phyloP scores from a whole-genome alignment of 2,329 filamentous ascomycete species.

The Hypoxylon sp. region DNA sequence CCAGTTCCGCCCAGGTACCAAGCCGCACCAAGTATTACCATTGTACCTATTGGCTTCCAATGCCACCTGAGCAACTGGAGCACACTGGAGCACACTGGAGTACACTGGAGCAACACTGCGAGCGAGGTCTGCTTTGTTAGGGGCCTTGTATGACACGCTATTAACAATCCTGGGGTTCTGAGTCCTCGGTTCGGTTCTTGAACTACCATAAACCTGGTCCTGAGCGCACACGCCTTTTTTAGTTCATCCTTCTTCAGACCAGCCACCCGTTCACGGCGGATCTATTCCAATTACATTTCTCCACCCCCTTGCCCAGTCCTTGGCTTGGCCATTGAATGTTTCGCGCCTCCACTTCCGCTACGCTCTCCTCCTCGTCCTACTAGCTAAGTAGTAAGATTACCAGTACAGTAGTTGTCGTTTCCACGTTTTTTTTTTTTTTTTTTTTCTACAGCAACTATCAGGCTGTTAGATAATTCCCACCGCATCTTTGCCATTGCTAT shows the following conservation, averaged over 20 bases:
- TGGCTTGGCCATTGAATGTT: slow-evolving; percentile 35
- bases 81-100: too few species aligned
- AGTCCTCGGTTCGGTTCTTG: slow-evolving; percentile 9
- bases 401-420: slow-evolving; percentile 15
- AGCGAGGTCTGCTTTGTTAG: background rate
- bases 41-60: slow-evolving; percentile 16
- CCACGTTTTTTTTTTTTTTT: slow-evolving; percentile 11
- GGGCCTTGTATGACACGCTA: slow-evolving; percentile 3
- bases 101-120: background rate
- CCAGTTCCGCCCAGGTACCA: slow-evolving; percentile 29
- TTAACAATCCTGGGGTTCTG: background rate
- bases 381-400: slow-evolving; percentile 17
- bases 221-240: slow-evolving; percentile 12
- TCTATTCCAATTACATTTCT: slow-evolving; percentile 29
- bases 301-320: slow-evolving; percentile 30
- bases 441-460: slow-evolving; percentile 17
- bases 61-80: background rate
- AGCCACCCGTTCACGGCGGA: slow-evolving; percentile 28
- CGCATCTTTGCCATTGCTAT: slow-evolving; percentile 18
- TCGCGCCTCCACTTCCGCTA: slow-evolving; percentile 42
- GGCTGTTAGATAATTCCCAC: slow-evolving; percentile 25
- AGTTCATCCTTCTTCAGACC: slow-evolving; percentile 19
- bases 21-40: slow-evolving; percentile 19
- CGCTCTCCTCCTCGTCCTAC: slow-evolving; percentile 24
- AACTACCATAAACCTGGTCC: slow-evolving; percentile 5